Base-by-base conservation (phyloP, 148 eudicot genomes). In the Diospyros kaki region DNA sequence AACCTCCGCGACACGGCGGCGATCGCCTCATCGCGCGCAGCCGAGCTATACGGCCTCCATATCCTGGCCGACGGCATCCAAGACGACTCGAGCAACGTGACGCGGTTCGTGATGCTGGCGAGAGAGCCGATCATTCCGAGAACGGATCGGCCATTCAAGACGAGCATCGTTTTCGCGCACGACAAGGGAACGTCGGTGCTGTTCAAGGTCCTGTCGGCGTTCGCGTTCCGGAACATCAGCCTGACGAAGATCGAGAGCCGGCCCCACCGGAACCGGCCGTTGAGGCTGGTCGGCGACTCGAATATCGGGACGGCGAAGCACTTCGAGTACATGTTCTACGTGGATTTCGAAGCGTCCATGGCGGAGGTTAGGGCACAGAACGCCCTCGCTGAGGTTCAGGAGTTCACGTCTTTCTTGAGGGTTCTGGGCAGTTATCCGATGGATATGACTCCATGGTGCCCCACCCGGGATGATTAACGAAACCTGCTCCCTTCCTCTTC, bases 251-350 rank as follows among this genome's bases (percentile, higher is more conserved):
- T 95, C 51, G 98, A 95, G 87, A 92, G 96, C 73, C 77, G 98
- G 54, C 98, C 98, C 0, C 98, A 92, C 80, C 85, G 98, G 38
- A 87, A 89, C 77, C 65, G 90, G 4, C 98, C 98, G 44, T 90
- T 92, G 5, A 66, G 94, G 63, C 75, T 95, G 1, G 97, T 95
- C 0, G 96, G 88, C 60, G 98, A 92, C 44, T 90, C 87, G 17
- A 90, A 92, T 50, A 91, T 85, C 3, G 99, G 97, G 5, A 95
- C 99, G 0, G 94, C 97, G 3, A 95, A 92, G 87, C 96, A 95
- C 58, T 95, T 95, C 68, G 99, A 95, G 91, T 95, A 95, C 89
- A 83, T 95, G 89, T 95, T 89, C 61, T 95, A 95, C n/a, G 91
- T 95, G 1, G 99, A 95, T 74, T 95, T 95, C 41, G 96, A 92